Percentiles rank a stretch among this genome's conserved stretches.
Conservation (phyloP, 2,329 filamentous ascomycete genomes). For the Daldinia sp. region DNA sequence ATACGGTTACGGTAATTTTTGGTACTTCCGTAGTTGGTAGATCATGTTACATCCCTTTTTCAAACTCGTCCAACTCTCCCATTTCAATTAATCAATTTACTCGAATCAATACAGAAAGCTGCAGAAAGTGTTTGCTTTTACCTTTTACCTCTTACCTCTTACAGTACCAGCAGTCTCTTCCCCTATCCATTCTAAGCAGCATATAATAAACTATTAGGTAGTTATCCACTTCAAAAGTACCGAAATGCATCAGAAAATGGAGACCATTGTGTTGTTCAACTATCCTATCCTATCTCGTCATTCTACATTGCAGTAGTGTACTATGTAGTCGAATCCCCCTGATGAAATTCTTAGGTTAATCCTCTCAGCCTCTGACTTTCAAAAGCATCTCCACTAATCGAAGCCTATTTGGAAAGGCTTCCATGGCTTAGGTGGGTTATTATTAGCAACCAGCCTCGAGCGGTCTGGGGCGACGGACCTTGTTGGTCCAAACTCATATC, state of each 20-base stretch:
- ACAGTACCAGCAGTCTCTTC: not conserved
- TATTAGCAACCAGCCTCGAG: conserved; percentile 33
- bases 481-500: conserved; percentile 24
- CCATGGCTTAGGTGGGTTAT: conserved; percentile 33
- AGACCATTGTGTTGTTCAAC: conserved; percentile 13
- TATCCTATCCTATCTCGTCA: conserved; percentile 21
- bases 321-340: conserved; percentile 25
- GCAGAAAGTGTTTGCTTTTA: conserved; percentile 14
- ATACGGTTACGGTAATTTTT: not conserved
- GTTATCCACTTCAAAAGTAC: conserved; percentile 1
- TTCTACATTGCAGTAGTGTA: conserved; percentile 24
- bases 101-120: conserved; percentile 17
- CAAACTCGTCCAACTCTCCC: conserved; percentile 1
- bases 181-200: not conserved
- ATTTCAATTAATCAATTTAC: conserved; percentile 33
- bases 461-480: conserved; percentile 8
- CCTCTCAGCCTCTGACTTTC: conserved; percentile 33
- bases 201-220: too few species aligned
- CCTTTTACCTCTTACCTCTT: not conserved
- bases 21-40: conserved; percentile 5
- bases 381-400: conserved; percentile 24
- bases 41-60: conserved; percentile 22
- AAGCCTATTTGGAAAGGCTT: conserved; percentile 29
- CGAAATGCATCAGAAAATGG: conserved; percentile 23
- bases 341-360: conserved; percentile 12